Evolutionary conservation across 2,329 filamentous ascomycete genomes (phyloP), one percentile per base, ranked within the genome.

Genomic region (Sporothrix globosa): DNA sequence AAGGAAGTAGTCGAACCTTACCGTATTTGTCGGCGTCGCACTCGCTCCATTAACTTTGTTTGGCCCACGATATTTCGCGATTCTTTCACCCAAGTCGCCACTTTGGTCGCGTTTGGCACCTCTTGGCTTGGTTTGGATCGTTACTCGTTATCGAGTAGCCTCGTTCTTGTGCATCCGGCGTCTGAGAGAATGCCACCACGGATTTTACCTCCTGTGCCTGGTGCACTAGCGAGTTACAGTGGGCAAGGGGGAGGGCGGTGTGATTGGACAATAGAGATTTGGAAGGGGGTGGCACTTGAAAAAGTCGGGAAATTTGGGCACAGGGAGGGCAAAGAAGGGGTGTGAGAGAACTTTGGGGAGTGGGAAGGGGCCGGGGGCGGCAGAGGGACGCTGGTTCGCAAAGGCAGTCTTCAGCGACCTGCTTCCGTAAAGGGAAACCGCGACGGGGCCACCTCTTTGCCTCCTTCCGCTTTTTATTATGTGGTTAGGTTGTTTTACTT

Each of bases 401-500:
- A 69, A 41, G 41, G 41, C n/a, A 61, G 67, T 67, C 63, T 53
- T 67, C 53, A 67, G 48, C 48, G 30, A 41, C 46, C 61, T 11
- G 76, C 73, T 46, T 68, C 56, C 67, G 44, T 56, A 65, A 61
- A 61, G n/a, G 41, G 41, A 41, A 68, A 60, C 39, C 17, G 41
- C 53, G 53, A 60, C 67, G 52, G 52, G 66, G 67, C 53, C 53
- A 34, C 67, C 17, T 24, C 53, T 41, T 53, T 69, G 27, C 44
- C 50, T 46, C 39, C 44, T 30, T 67, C 69, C 50, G 39, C 70
- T 69, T 46, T 30, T 68, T 21, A 39, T 27, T 60, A 17, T 48
- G 27, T 71, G 34, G 30, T 56, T 60, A 73, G 72, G 70, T 68
- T 74, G 72, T 74, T 74, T 74, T 73, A 74, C 72, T 34, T 74